Conservation (phyloP, 805 yeast genomes). For the Candida wancherniae region DNA sequence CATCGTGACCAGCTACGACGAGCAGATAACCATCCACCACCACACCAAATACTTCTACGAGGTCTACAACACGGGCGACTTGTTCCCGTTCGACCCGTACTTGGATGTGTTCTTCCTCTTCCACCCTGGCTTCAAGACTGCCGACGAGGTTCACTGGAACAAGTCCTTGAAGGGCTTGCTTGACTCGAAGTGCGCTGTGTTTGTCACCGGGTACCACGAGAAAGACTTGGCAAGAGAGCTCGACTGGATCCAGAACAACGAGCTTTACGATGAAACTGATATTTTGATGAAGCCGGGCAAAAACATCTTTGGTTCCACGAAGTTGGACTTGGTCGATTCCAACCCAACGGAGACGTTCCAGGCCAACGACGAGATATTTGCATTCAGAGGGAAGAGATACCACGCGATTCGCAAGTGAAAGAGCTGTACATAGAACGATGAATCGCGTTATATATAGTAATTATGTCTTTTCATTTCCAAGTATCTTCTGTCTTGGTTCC, state of each 20-base stretch:
- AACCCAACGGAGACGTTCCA: conserved; percentile 93
- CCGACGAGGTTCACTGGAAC: conserved; percentile 79
- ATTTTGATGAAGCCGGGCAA: conserved; percentile 67
- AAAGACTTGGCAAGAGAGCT: conserved; percentile 67
- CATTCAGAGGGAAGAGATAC: conserved; percentile 93
- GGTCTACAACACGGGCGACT: conserved; percentile 85
- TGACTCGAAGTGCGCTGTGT: conserved; percentile 90
- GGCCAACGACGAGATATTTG: conserved; percentile 85
- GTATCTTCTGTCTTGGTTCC: no score
- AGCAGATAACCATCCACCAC: conserved; percentile 65
- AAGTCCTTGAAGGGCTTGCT: conserved; percentile 80
- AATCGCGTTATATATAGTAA: no score
- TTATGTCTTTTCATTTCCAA: no score
- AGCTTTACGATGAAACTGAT: conserved; percentile 64
- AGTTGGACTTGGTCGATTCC: conserved; percentile 90
- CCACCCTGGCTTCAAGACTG: conserved; percentile 92
- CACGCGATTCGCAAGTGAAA: conserved; percentile 58
- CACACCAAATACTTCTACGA: conserved; percentile 92
- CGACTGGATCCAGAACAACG: conserved; percentile 64
- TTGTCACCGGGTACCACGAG: conserved; percentile 84
- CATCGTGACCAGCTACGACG: conserved; percentile 69
- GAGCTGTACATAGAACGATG: conserved; percentile 2
- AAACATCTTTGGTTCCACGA: conserved; percentile 78
- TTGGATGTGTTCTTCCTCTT: conserved; percentile 87
- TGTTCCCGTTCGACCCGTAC: conserved; percentile 97